phyloP scores from a whole-genome alignment of 257 asterid genomes.

The Petrea volubilis region DNA sequence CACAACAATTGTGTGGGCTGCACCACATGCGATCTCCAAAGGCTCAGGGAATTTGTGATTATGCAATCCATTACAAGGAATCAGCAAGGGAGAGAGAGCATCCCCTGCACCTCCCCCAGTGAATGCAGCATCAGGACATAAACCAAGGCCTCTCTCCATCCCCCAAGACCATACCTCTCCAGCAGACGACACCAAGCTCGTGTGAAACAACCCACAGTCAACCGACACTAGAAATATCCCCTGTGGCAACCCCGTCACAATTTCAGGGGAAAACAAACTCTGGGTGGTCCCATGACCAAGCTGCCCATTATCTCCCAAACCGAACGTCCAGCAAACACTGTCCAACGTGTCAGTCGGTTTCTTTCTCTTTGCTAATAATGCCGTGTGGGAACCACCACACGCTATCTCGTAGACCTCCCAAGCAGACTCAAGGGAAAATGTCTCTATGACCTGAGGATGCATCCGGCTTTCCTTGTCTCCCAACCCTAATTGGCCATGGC shows the following conservation, averaged over 20 bases:
- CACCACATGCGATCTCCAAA: conserved; percentile 78
- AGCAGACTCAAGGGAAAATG: conserved; percentile 54
- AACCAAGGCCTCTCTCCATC: conserved; percentile 91
- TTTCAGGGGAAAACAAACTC: conserved; percentile 56
- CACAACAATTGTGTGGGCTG: conserved; percentile 87
- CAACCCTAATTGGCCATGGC: conserved; percentile 84
- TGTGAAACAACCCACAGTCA: conserved; percentile 86
- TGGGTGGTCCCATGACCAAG: conserved; percentile 86
- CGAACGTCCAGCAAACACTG: conserved; percentile 86
- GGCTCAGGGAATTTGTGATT: conserved; percentile 58
- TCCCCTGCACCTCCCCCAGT: conserved; percentile 74
- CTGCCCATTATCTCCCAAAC: conserved; percentile 91
- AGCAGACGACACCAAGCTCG: conserved; percentile 74
- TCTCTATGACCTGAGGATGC: conserved; percentile 55
- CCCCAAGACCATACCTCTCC: conserved; percentile 99
- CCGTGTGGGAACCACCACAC: conserved; percentile 88
- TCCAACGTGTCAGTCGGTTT: conserved; percentile 49
- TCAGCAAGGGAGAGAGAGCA: conserved; percentile 63
- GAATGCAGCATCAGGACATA: conserved; percentile 83
- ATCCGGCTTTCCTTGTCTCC: conserved; percentile 69
- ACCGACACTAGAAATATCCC: conserved; percentile 56
- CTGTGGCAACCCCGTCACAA: conserved; percentile 53
- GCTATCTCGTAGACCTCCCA: conserved; percentile 76
- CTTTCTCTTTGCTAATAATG: conserved; percentile 60
- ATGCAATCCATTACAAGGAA: conserved; percentile 40